Percentiles rank a stretch among this genome's conserved stretches.
These are phyloP conservation scores for Farysia itapuensis DNA, from an alignment of 1,284 basidiomycete species.

Conservation along the genomic window DNA sequence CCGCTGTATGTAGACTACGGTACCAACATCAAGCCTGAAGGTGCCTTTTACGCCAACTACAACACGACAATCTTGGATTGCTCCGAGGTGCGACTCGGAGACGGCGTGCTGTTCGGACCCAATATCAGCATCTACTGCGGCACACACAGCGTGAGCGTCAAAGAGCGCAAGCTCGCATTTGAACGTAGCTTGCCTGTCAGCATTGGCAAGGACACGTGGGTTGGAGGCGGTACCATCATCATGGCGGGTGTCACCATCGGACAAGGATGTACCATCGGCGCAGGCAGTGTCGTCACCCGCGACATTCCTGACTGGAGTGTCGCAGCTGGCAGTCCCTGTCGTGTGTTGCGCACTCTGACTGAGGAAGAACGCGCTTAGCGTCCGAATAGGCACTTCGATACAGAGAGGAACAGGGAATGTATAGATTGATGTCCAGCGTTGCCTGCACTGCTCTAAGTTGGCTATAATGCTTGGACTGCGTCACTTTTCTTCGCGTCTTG, in stretches of 20 bases:
- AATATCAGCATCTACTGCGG: slow-evolving; percentile 48
- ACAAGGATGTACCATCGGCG: slow-evolving; percentile 62
- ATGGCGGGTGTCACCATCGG: slow-evolving; percentile 64
- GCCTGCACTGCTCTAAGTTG: too few species aligned
- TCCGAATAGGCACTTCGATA: too few species aligned
- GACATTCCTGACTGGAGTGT: slow-evolving; percentile 61
- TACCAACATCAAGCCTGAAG: slow-evolving; percentile 49
- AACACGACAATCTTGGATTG: slow-evolving; percentile 48
- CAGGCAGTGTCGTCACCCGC: slow-evolving; percentile 63
- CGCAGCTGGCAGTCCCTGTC: slow-evolving; percentile 63
- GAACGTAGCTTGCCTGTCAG: slow-evolving; percentile 44
- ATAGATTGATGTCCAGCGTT: too few species aligned
- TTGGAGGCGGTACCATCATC: slow-evolving; percentile 62
- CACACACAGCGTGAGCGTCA: slow-evolving; percentile 38
- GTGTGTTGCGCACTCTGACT: slow-evolving; percentile 60
- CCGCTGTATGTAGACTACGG: slow-evolving; percentile 46
- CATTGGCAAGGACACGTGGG: slow-evolving; percentile 44
- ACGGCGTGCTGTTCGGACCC: slow-evolving; percentile 47
- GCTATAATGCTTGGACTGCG: too few species aligned
- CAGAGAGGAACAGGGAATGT: too few species aligned
- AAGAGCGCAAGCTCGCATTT: slow-evolving; percentile 37
- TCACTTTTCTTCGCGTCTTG: too few species aligned
- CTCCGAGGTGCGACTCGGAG: slow-evolving; percentile 38
- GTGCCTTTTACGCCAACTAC: slow-evolving; percentile 48
- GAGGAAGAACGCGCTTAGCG: slow-evolving; percentile 41